Evolutionary conservation across 805 yeast genomes (phyloP), one percentile per base, ranked within the genome.

Genomic region (Lipomyces sp.): DNA sequence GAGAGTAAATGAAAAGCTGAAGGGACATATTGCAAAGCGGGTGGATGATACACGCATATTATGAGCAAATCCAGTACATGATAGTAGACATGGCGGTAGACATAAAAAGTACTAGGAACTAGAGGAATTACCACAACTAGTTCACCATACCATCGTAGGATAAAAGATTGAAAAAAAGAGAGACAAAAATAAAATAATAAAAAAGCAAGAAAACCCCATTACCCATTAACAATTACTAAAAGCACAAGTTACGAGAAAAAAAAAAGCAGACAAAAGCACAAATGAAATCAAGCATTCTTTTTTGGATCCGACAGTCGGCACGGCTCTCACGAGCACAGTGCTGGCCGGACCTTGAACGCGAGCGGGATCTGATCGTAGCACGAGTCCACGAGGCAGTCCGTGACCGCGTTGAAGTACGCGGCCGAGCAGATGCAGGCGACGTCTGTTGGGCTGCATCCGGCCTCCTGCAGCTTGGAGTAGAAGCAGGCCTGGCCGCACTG

Each of bases 281-380:
- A 31, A 14, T n/a, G 13, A 7, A 26, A 8, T 11, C 22, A 36
- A 24, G 31, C 28, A 19, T 21, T 31, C 11, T 7, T 26, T 13
- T 23, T 18, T 7, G 3, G 7, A 31, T 2, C 11, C n/a, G 14
- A 40, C 18, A 31, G 13, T 19, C 29, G 22, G 45, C 38, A 31
- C 33, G 23, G 11, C 18, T 22, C 18, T 34, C 28, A 45, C 23
- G 56, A 40, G 39, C 59, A 55, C 13, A 55, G 42, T 3, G 31
- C 57, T 14, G 58, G 51, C 31, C 59, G 50, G 7, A 53, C 58
- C 34, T 48, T 38, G 57, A 55, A 55, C n/a, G 59, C 59, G 18
- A 55, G 43, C 36, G 59, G 59, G 31, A 55, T 49, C 44, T 55
- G 59, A 32, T 55, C 59, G 35, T 55, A 55, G 53, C 59, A 55